A percentile compares a stretch with the other conserved stretches of the same genome.
These are phyloP conservation scores for Triticum monococcum DNA, from an alignment of 176 grass and related monocot species.

Conservation along the genomic window DNA sequence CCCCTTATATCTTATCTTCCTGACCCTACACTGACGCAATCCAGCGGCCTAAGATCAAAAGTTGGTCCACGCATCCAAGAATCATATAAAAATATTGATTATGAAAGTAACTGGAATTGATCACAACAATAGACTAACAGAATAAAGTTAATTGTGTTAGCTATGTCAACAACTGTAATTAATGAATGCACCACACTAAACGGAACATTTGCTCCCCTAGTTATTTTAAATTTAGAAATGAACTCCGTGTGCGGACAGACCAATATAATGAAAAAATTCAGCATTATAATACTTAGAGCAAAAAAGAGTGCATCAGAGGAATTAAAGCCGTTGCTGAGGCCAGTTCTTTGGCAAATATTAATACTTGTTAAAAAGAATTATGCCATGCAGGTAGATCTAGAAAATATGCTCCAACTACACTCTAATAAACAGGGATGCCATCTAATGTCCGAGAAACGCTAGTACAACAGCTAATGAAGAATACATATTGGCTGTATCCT, in stretches of 20 bases:
- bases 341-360: neutral
- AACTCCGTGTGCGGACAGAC: neutral
- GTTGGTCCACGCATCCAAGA: neutral
- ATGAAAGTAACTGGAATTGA: neutral
- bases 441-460: neutral
- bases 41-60: neutral
- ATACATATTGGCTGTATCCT: neutral
- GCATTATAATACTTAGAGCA: neutral
- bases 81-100: neutral
- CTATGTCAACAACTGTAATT: neutral
- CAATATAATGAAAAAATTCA: neutral
- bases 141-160: neutral
- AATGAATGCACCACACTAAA: neutral
- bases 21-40: neutral
- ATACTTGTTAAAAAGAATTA: neutral
- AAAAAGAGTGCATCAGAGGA: neutral
- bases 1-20: neutral
- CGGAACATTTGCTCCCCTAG: neutral
- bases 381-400: neutral
- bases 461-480: neutral
- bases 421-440: neutral
- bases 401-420: neutral
- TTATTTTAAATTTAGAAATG: neutral
- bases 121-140: neutral
- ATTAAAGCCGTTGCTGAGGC: neutral